Conservation (phyloP, 306 rosid species). For the Elaeagnus macrophylla region DNA sequence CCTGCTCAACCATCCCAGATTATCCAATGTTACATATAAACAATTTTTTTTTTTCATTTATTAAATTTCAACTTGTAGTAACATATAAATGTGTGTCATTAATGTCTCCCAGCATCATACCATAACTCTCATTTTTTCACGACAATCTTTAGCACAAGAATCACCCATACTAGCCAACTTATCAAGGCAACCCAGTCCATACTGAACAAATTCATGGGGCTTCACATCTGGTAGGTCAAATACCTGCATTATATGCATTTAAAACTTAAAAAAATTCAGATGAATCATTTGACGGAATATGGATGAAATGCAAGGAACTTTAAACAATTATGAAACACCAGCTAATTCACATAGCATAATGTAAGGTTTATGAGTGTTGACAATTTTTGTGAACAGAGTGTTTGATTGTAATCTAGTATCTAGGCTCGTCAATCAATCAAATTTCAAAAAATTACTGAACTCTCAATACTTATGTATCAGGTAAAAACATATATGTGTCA, state of each 20-base stretch:
- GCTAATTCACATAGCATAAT: no score
- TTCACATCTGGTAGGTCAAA: constrained; percentile 78
- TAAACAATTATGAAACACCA: no score
- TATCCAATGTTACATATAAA: background rate
- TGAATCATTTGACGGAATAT: no score
- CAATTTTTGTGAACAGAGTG: no score
- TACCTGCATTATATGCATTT: constrained; percentile 44
- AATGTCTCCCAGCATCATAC: constrained; percentile 34
- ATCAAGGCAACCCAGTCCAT: constrained; percentile 85
- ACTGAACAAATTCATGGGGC: constrained; percentile 76
- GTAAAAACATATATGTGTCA: no score
- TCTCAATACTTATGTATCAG: no score
- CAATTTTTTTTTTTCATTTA: background rate
- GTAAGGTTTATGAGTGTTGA: no score
- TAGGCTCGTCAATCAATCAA: no score
- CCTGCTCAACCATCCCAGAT: constrained; percentile 49
- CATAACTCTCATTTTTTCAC: constrained; percentile 74
- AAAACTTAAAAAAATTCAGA: no score
- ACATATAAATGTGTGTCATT: constrained; percentile 7
- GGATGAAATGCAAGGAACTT: no score
- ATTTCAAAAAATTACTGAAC: no score
- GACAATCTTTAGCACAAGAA: constrained; percentile 70
- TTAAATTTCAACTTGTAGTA: background rate
- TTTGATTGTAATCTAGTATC: no score
- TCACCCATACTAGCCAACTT: constrained; percentile 60